A percentile compares a stretch with the other conserved stretches of the same genome.
Conservation (phyloP, 208 protist genomes). For the Angomonas deanei region DNA sequence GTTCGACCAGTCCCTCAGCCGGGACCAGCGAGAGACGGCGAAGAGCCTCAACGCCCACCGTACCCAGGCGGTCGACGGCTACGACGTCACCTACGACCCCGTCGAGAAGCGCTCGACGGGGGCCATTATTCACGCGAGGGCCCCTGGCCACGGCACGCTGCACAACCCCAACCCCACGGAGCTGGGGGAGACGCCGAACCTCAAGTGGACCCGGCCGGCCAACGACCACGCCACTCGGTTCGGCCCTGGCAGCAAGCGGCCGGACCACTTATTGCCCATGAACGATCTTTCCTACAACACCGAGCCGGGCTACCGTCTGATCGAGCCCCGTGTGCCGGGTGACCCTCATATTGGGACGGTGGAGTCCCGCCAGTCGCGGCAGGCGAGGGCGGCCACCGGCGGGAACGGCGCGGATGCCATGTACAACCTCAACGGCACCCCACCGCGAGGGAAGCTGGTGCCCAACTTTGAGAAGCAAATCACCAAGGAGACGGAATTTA, state of each 20-base stretch:
- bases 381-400: slow-evolving; percentile 20
- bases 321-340: slow-evolving; percentile 44
- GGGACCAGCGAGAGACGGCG: slow-evolving; percentile 27
- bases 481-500: slow-evolving; percentile 80
- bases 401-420: slow-evolving; percentile 53
- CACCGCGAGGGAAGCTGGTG: slow-evolving; percentile 42
- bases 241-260: slow-evolving; percentile 24
- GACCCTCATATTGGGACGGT: slow-evolving; percentile 56
- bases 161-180: slow-evolving; percentile 42
- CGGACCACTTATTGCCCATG: slow-evolving; percentile 23
- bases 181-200: slow-evolving; percentile 57
- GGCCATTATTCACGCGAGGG: slow-evolving; percentile 46
- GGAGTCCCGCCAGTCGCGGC: slow-evolving; percentile 43
- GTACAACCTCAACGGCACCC: slow-evolving; percentile 34
- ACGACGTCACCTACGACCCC: slow-evolving; percentile 16
- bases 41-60: not conserved
- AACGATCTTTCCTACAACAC: slow-evolving; percentile 64
- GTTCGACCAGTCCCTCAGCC: slow-evolving; percentile 42
- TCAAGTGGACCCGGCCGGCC: slow-evolving; percentile 40
- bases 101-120: slow-evolving; percentile 24
- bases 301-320: slow-evolving; percentile 26
- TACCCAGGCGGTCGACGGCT: not conserved
- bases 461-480: slow-evolving; percentile 79
- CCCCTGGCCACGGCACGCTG: slow-evolving; percentile 57
- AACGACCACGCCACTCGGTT: slow-evolving; percentile 32